phyloP scores from a whole-genome alignment of 805 yeast genomes.

The Schwanniomyces polymorphus region DNA sequence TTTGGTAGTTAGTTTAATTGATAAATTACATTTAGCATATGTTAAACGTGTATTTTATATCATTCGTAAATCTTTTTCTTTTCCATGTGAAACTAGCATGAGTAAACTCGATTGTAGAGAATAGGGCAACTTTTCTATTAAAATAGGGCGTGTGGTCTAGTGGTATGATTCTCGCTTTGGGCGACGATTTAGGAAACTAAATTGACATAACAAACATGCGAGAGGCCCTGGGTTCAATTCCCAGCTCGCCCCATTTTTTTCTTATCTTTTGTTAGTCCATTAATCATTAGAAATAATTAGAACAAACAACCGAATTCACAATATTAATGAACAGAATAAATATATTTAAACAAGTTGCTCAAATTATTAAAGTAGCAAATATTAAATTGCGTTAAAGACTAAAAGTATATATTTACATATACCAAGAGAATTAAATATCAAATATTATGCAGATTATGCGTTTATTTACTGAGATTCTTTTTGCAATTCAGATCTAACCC shows the following conservation, averaged over 20 bases:
- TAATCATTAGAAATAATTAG: too few species aligned
- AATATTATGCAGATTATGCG: neutral
- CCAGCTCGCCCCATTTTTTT: constrained; percentile 43
- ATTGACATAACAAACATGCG: constrained; percentile 36
- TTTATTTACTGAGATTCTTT: constrained; percentile 1
- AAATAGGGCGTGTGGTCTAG: constrained; percentile 34
- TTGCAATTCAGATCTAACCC: constrained; percentile 80
- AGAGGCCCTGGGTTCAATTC: constrained; percentile 67
- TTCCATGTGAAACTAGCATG: constrained; percentile 22
- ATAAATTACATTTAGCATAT: too few species aligned
- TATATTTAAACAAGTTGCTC: too few species aligned
- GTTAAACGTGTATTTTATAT: too few species aligned
- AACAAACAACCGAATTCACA: too few species aligned
- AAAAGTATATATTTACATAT: neutral
- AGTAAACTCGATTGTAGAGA: neutral
- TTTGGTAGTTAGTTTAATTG: too few species aligned
- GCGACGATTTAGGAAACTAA: constrained; percentile 13
- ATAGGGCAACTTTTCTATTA: neutral
- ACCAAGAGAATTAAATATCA: neutral
- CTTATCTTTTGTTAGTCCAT: constrained; percentile 3
- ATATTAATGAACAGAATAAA: too few species aligned
- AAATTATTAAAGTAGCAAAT: too few species aligned
- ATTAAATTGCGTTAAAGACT: too few species aligned
- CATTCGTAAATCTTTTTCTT: too few species aligned
- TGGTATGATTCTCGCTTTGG: constrained; percentile 40